Percentiles rank a stretch among this genome's conserved stretches.
phyloP scores from a whole-genome alignment of 768 basidiomycete species.

The Daedaleopsis sinensis region DNA sequence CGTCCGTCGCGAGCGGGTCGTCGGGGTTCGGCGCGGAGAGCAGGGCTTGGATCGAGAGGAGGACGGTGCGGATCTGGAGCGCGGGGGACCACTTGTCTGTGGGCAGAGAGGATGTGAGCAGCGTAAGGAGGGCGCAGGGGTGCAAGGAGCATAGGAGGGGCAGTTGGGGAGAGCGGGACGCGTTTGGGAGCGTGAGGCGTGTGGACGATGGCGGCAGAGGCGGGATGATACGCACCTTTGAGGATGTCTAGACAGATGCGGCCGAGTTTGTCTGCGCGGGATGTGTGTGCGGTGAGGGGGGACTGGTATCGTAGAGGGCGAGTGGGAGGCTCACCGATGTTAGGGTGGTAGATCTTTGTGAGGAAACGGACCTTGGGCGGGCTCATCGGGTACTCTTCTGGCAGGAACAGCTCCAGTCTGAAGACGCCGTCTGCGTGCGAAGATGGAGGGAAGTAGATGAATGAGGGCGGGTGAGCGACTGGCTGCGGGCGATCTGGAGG shows the following conservation, averaged over 20 bases:
- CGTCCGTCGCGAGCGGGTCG: constrained; percentile 91
- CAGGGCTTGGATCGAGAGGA: constrained; percentile 96
- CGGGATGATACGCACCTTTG: constrained; percentile 63
- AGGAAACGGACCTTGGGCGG: constrained; percentile 98
- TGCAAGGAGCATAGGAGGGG: not conserved
- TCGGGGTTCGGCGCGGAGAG: constrained; percentile 96
- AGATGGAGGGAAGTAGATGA: constrained; percentile 1
- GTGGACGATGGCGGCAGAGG: not conserved
- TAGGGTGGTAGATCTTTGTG: constrained; percentile 99
- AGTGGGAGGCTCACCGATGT: constrained; percentile 84
- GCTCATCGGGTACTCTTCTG: constrained; percentile 99
- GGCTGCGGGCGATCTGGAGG: not conserved
- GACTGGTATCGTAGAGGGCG: not conserved
- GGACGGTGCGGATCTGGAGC: constrained; percentile 95
- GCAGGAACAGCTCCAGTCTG: constrained; percentile 95
- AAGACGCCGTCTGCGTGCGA: constrained; percentile 77
- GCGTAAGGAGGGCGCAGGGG: not conserved
- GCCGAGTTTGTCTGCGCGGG: constrained; percentile 85
- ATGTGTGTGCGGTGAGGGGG: not conserved
- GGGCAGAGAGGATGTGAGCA: not conserved
- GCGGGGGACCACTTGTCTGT: constrained; percentile 99
- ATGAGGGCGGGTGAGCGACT: not conserved
- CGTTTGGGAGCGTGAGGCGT: not conserved
- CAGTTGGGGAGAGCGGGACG: not conserved
- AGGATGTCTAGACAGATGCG: constrained; percentile 98